Conservation (phyloP, 169 alveolate genomes). For the Miamiensis avidus region DNA sequence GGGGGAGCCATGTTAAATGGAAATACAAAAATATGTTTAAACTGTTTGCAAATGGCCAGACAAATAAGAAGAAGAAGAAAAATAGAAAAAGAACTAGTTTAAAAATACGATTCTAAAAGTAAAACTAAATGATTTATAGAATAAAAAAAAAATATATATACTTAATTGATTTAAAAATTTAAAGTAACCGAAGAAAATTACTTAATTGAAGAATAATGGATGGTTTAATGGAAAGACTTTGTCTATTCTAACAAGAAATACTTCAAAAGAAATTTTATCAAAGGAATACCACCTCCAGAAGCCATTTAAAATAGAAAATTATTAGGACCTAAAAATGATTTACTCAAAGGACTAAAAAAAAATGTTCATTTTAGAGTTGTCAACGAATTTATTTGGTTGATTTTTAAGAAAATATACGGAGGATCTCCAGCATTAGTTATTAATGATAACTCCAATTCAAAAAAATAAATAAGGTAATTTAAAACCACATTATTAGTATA, state of each 20-base stretch:
- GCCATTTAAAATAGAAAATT: neutral
- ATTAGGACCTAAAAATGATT: slow-evolving; percentile 11
- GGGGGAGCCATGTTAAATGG: slow-evolving; percentile 8
- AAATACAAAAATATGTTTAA: neutral
- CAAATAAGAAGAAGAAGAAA: slow-evolving; percentile 22
- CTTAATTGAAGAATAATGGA: slow-evolving; percentile 18
- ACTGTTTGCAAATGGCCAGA: slow-evolving; percentile 14
- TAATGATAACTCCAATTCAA: slow-evolving; percentile 16
- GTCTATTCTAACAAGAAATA: slow-evolving; percentile 20
- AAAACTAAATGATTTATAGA: neutral
- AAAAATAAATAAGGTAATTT: neutral
- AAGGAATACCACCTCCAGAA: slow-evolving; percentile 29
- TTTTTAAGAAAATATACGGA: slow-evolving; percentile 12
- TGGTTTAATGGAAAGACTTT: slow-evolving; percentile 20
- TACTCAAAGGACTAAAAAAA: slow-evolving; percentile 8
- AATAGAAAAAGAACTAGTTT: slow-evolving; percentile 12
- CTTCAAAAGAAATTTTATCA: slow-evolving; percentile 28
- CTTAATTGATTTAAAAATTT: neutral
- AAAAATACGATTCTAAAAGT: slow-evolving; percentile 12
- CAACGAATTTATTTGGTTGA: slow-evolving; percentile 20
- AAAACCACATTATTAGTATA: neutral
- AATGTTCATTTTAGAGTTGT: slow-evolving; percentile 24
- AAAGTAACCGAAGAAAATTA: slow-evolving; percentile 25
- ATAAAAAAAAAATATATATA: neutral
- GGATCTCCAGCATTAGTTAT: slow-evolving; percentile 30